These are phyloP conservation scores for Cyclocybe cylindracea DNA, from an alignment of 768 basidiomycete genomes.

Conservation along the genomic window DNA sequence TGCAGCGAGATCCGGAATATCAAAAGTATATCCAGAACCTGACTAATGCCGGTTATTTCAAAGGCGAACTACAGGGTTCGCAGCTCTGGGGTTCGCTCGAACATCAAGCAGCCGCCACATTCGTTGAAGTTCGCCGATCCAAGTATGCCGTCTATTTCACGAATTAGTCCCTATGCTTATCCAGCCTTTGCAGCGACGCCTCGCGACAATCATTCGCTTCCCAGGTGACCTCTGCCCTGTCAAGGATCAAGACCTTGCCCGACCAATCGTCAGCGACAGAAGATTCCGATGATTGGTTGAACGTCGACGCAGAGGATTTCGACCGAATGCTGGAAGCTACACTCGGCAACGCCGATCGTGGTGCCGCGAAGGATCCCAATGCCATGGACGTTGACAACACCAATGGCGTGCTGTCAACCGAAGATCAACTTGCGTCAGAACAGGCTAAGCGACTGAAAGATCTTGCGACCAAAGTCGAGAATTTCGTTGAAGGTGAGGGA, in stretches of 20 bases:
- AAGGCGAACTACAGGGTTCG: constrained; percentile 76
- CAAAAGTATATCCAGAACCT: constrained; percentile 70
- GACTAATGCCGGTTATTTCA: constrained; percentile 71
- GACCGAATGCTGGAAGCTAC: constrained; percentile 68
- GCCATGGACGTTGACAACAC: constrained; percentile 52
- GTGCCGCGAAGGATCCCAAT: constrained; percentile 19
- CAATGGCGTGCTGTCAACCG: constrained; percentile 23
- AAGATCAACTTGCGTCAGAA: constrained; percentile 56
- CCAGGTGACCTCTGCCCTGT: constrained; percentile 66
- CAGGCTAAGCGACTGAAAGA: constrained; percentile 72
- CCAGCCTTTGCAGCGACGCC: constrained; percentile 42
- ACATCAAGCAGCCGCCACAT: constrained; percentile 65
- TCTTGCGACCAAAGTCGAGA: constrained; percentile 83
- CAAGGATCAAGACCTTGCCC: constrained; percentile 33
- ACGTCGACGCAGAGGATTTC: constrained; percentile 71
- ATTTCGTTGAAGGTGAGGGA: constrained; percentile 90
- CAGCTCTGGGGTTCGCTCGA: constrained; percentile 75
- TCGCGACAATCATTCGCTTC: constrained; percentile 76
- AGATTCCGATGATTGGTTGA: constrained; percentile 93
- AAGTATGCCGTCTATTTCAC: constrained; percentile 54
- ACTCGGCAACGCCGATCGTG: constrained; percentile 24
- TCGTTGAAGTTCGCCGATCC: constrained; percentile 57
- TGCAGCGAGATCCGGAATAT: constrained; percentile 71
- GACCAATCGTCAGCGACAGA: constrained; percentile 26
- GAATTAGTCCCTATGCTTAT: neutral